Conservation (phyloP, 148 eudicot species). For the Spergularia marina region DNA sequence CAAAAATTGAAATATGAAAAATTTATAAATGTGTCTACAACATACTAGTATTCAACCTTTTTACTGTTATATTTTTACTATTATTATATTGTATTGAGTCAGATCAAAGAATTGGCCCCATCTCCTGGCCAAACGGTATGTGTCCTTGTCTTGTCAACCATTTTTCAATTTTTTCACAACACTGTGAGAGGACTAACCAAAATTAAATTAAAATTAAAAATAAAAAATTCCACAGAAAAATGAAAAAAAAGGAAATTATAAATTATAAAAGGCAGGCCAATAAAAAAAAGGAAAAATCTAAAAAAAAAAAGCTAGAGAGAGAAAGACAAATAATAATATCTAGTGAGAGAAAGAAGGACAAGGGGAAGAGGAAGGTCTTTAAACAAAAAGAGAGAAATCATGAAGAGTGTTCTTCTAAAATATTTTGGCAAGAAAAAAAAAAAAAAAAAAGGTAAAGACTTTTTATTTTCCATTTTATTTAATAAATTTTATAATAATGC, state of each 20-base stretch:
- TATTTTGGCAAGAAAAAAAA: not conserved
- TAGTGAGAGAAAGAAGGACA: conserved; percentile 15
- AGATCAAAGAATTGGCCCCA: conserved; percentile 43
- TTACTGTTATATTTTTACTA: conserved; percentile 13
- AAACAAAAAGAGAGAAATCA: not conserved
- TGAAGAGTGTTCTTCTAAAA: not conserved
- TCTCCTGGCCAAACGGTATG: conserved; percentile 34
- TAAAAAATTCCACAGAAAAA: not conserved
- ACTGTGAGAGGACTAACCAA: too few relatives aligned
- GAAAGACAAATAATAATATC: conserved; percentile 12
- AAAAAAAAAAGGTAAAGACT: conserved; percentile 32
- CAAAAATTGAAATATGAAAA: too few relatives aligned
- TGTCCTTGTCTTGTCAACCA: conserved; percentile 33
- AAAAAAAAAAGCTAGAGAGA: conserved; percentile 12
- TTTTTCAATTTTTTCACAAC: conserved; percentile 18
- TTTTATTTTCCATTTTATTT: not conserved
- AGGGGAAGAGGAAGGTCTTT: not conserved
- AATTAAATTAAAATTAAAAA: too few relatives aligned
- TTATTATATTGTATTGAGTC: conserved; percentile 3
- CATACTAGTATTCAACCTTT: conserved; percentile 8
- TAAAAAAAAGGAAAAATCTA: not conserved
- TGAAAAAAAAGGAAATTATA: not conserved
- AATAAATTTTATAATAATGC: not conserved
- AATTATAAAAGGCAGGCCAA: not conserved
- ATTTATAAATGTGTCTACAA: not conserved